phyloP scores from a whole-genome alignment of 2,329 filamentous ascomycete species.

The Clarireedia sp. region DNA sequence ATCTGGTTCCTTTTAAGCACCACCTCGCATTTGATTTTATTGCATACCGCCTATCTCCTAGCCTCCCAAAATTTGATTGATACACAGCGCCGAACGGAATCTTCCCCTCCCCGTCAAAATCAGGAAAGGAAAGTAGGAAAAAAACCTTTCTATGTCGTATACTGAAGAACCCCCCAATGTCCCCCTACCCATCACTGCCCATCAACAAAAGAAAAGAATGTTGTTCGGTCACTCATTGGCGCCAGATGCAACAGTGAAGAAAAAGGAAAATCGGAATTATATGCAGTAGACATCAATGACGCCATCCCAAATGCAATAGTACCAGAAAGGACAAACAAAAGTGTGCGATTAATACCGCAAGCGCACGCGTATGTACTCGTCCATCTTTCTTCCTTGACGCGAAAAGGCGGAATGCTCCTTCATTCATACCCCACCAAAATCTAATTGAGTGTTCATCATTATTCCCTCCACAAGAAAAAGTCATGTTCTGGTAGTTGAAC shows the following conservation, averaged over 20 bases:
- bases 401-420: constrained; percentile 15
- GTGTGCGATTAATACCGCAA: constrained; percentile 14
- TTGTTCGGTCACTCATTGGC: constrained; percentile 10
- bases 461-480: constrained; percentile 17
- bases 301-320: constrained; percentile 29
- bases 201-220: constrained; percentile 7
- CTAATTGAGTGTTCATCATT: constrained; percentile 27
- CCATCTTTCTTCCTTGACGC: constrained; percentile 14
- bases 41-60: not conserved
- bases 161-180: constrained; percentile 12
- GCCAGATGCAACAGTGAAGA: not conserved
- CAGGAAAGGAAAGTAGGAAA: constrained; percentile 2
- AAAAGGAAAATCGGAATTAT: constrained; percentile 22
- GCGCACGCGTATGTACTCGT: constrained; percentile 24
- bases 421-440: constrained; percentile 21
- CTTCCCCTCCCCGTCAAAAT: constrained; percentile 1
- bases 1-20: constrained; percentile 3
- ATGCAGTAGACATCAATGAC: constrained; percentile 25
- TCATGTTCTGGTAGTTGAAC: constrained; percentile 6
- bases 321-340: constrained; percentile 24
- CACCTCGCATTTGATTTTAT: not conserved
- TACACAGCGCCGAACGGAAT: constrained; percentile 18
- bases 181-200: constrained; percentile 7
- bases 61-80: constrained; percentile 17
- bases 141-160: constrained; percentile 15